A percentile compares a stretch with the other conserved stretches of the same genome.
phyloP scores from a whole-genome alignment of 331 rosid species.

The Saraca asoca region DNA sequence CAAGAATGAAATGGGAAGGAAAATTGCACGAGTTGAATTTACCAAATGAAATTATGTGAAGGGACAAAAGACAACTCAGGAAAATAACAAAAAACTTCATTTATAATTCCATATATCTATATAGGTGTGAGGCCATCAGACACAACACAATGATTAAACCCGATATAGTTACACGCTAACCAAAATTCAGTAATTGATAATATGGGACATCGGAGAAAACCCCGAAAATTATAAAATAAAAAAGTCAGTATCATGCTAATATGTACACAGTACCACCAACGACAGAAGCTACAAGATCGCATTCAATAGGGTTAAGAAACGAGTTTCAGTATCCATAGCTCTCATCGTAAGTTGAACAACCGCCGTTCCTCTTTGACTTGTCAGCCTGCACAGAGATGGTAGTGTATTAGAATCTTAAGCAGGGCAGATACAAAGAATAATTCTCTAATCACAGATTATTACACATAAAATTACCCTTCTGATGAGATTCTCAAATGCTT shows the following conservation, averaged over 20 bases:
- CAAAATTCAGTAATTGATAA: slow-evolving; percentile 5
- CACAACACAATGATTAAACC: slow-evolving; percentile 29
- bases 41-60: background rate
- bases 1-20: no score
- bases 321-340: slow-evolving; percentile 39
- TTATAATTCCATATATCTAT: background rate
- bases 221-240: no score
- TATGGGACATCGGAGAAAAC: background rate
- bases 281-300: slow-evolving; percentile 27
- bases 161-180: slow-evolving; percentile 33
- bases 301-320: background rate
- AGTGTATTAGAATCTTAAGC: slow-evolving; percentile 5
- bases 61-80: background rate
- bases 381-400: slow-evolving; percentile 59
- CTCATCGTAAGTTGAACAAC: slow-evolving; percentile 42
- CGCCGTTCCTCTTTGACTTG: slow-evolving; percentile 46
- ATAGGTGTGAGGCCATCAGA: slow-evolving; percentile 23
- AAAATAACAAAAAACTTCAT: background rate
- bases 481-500: slow-evolving; percentile 66
- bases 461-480: slow-evolving; percentile 58
- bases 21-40: no score
- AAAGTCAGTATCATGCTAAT: slow-evolving; percentile 22
- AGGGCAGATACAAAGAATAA: slow-evolving; percentile 3
- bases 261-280: slow-evolving; percentile 26
- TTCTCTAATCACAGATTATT: background rate